Base-by-base conservation (phyloP, 139 green algal genomes). In the Chlamydomonas sp. region DNA sequence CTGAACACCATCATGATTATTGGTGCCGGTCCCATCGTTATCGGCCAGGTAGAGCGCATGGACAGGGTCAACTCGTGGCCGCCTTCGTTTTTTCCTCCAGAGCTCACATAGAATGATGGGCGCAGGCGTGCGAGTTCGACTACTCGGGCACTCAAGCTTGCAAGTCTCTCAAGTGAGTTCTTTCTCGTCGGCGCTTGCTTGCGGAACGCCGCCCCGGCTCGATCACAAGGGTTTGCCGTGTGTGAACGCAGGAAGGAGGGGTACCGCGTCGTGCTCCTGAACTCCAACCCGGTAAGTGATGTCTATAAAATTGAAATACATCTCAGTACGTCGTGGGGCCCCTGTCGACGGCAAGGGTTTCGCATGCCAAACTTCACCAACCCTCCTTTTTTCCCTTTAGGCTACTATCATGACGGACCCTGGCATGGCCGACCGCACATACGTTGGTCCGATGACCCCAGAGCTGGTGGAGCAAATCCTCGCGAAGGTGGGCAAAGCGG, bases 341-440 rank as follows among this genome's bases (percentile, higher is more conserved):
- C 31, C 31, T 49, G 31, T 49, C 31, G 31, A 49, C 31, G 4
- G n/a, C 62, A 6, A 81, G 73, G 80, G 80, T 85, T 88, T 82
- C 72, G 72, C 68, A 81, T 81, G 14, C 6, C 74, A 7, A 10
- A 66, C 18, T 20, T 66, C 20, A 18, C 10, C 1, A 31, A 80
- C 20, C 49, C 9, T 57, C 49, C 31, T 57, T 82, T 31, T 15
- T 2, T 8, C 68, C 5, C 17, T 31, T 3, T 91, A 97, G 92
- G 98, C 98, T 31, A 99, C 98, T 67, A 99, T 99, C 91, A 99
- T 99, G 98, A 99, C 98, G 1, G 98, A 99, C 90, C 98, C 98
- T 9, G 97, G 94, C 73, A 99, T 98, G 74, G 98, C 98, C 2
- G 96, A 99, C 81, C 92, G 97, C 75, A 99, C 98, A 2, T 99